Evolutionary conservation across 768 basidiomycete genomes (phyloP), one percentile per base, ranked within the genome.

Genomic region (Suillus luteus): DNA sequence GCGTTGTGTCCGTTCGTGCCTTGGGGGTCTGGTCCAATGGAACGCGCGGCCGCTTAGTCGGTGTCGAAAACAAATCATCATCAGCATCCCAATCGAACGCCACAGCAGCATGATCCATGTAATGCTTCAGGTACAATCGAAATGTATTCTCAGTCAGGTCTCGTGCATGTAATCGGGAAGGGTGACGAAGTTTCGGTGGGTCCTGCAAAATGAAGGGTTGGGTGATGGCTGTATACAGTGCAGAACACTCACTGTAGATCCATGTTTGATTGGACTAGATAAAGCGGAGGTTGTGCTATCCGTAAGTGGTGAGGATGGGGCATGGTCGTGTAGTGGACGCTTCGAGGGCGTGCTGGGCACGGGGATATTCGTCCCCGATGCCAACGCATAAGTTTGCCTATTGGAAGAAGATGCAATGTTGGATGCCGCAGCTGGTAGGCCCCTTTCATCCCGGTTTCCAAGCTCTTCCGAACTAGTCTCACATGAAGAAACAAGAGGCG

Each of bases 111-210:
- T 87, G 79, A 68, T 90, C 86, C 88, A 93, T 89, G 73, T 86
- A 93, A 67, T 92, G 88, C 67, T 90, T 91, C 64, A 93, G 67
- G 68, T 93, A 92, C 44, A 91, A 82, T 12, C 88, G 82, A 71
- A 93, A 91, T 0, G 86, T 89, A 64, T 88, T 88, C 3, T 79
- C 82, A 2, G 85, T 92, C 33, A 93, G 83, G 62, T 92, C 89
- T 22, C 80, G 79, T 0, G 85, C 83, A 62, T 83, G 88, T 33
- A 93, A 76, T 46, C 88, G 82, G 0, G 87, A 86, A 1, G 91
- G 92, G 73, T 93, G 91, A 52, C 90, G 88, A 52, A 93, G 77
- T 70, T 84, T 86, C 5, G 79, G 71, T 4, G 67, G n/a, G 19
- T 59, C 49, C 9, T 37, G 40, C 66, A 69, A 41, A 35, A n/a